These are phyloP conservation scores for Poterioochromonas sp. DNA, from an alignment of 352 stramenopile species.

Conservation along the genomic window DNA sequence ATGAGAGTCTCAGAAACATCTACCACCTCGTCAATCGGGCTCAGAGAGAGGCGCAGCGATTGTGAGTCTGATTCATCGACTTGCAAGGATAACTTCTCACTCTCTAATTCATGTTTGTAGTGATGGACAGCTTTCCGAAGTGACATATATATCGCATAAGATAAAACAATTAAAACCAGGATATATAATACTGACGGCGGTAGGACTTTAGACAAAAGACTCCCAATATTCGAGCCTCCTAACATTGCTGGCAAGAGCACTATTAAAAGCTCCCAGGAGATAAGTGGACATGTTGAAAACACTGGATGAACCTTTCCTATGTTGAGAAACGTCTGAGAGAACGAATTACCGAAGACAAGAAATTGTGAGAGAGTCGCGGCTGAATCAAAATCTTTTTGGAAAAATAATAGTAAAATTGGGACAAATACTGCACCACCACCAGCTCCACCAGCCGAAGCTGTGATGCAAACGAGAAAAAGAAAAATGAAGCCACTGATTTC, in stretches of 20 bases:
- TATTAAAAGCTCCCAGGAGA: constrained; percentile 1
- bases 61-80: no score
- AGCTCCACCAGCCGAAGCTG: not conserved
- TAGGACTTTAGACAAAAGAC: not conserved
- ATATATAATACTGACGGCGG: not conserved
- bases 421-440: constrained; percentile 17
- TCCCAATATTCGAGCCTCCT: constrained; percentile 10
- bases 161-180: not conserved
- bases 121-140: constrained; percentile 7
- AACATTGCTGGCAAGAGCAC: not conserved
- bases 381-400: not conserved
- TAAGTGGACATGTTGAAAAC: not conserved
- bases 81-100: no score
- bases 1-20: no score
- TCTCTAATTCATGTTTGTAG: no score
- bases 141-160: not conserved
- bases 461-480: not conserved
- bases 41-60: no score
- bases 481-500: not conserved
- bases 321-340: constrained; percentile 3
- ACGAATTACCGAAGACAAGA: constrained; percentile 1
- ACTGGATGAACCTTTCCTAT: not conserved
- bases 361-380: not conserved
- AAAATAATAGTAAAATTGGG: constrained; percentile 8
- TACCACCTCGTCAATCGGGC: no score